Base-by-base conservation (phyloP, 2,329 filamentous ascomycete species). In the Grosmannia clavigera region DNA sequence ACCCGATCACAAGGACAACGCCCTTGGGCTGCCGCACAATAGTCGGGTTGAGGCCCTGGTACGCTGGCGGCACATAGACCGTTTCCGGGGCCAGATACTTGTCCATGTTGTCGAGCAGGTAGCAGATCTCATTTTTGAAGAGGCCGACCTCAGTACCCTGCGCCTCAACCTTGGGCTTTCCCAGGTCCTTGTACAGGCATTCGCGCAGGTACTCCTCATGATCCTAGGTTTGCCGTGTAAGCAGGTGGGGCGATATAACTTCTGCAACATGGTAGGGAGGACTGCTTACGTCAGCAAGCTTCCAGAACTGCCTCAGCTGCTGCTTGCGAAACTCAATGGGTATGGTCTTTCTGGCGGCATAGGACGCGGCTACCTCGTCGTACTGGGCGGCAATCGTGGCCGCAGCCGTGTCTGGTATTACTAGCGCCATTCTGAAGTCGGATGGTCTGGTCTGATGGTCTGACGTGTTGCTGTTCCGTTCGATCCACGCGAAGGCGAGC, bases 291-390 rank as follows among this genome's bases (percentile, higher is more conserved):
- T 72, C 68, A 22, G 76, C 54, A 66, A 76, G 68, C 72, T 72
- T 73, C 69, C 70, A 76, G 46, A 72, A 57, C 63, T 74, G 70
- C 60, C 73, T 73, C 6, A 76, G 67, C 64, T 76, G 74, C 66
- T 69, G 70, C 61, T 72, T 72, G n/a, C 73, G 68, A 71, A 72
- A 76, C 58, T 67, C 66, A 4, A 74, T 63, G 5, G 65, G 62
- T 43, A 74, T 74, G 29, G 74, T 76, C 25, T 64, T 68, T 22
- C 68, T 19, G 29, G 5, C 14, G 29, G 31, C 46, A 53, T 50
- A 56, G 4, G 54, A 43, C n/a, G 54, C 54, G 4, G 54, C 22
- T 6, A 56, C 54, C 35, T 29, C 4, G 5, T 56, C 54, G 33
- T 43, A 29, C 35, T 19, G 35, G 14, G 54, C 38, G 12, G 54